Evolutionary conservation across 1,139 yeast species (phyloP).

Genomic region (Pichia sp.): DNA sequence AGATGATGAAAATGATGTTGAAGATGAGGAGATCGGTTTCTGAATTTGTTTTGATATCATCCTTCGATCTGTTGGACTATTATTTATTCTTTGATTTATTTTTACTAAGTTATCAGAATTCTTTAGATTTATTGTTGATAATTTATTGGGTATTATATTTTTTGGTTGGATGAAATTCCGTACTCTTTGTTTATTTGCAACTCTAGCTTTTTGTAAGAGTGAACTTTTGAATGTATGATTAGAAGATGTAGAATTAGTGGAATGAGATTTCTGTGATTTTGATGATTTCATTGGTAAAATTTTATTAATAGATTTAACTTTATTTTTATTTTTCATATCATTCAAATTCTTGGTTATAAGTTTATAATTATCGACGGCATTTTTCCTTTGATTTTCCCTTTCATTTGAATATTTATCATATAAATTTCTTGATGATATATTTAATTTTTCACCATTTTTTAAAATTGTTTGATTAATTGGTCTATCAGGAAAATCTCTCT

Average conservation of each 20-base stretch:
- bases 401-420: constrained; percentile 25
- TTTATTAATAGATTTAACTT: constrained; percentile 26
- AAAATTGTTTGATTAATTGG: constrained; percentile 21
- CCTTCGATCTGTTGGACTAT: background rate
- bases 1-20: background rate
- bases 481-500: constrained; percentile 28
- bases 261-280: background rate
- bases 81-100: no score
- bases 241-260: background rate
- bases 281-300: constrained; percentile 21
- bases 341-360: constrained; percentile 22
- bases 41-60: background rate
- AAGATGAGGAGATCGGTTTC: background rate
- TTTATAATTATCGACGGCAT: constrained; percentile 26
- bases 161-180: constrained; percentile 20
- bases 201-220: constrained; percentile 28
- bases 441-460: no score
- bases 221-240: constrained; percentile 23
- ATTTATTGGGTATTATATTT: no score
- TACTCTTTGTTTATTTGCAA: constrained; percentile 25
- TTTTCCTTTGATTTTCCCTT: constrained; percentile 22
- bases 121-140: no score
- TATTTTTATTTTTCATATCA: constrained; percentile 22
- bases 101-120: no score
- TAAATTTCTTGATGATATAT: constrained; percentile 20